These are phyloP conservation scores for Populus hybrid DNA, from an alignment of 441 rosid genomes.

Conservation along the genomic window DNA sequence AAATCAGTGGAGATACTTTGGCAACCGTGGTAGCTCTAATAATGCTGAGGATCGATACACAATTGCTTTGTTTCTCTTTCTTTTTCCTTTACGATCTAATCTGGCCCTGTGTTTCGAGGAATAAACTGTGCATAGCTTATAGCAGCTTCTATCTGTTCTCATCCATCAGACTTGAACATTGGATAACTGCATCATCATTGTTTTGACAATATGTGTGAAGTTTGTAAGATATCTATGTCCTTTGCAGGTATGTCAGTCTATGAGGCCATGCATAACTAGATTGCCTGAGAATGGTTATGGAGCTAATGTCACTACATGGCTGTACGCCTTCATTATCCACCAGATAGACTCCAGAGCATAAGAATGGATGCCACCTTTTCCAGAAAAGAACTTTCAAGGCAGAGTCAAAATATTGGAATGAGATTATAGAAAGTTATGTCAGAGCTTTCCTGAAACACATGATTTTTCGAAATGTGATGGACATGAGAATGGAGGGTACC, in stretches of 20 bases:
- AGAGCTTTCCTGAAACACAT: conserved; percentile 57
- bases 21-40: no score
- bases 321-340: conserved; percentile 62
- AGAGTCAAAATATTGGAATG: conserved; percentile 87
- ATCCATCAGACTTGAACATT: not conserved
- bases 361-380: conserved; percentile 75
- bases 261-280: conserved; percentile 70
- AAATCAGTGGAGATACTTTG: no score
- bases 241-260: conserved; percentile 70
- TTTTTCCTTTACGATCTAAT: no score
- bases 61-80: no score
- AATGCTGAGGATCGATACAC: no score
- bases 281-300: conserved; percentile 81
- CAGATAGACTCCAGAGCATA: conserved; percentile 80
- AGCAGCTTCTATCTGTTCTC: not conserved
- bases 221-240: not conserved
- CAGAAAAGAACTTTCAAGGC: conserved; percentile 82
- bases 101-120: no score
- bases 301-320: conserved; percentile 72
- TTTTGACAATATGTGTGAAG: not conserved
- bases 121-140: not conserved
- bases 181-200: not conserved
- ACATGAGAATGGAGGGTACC: conserved; percentile 97
- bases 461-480: conserved; percentile 79
- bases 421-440: no score